Evolutionary conservation across 257 asterid genomes (phyloP).

Genomic region (Petunia secreta): DNA sequence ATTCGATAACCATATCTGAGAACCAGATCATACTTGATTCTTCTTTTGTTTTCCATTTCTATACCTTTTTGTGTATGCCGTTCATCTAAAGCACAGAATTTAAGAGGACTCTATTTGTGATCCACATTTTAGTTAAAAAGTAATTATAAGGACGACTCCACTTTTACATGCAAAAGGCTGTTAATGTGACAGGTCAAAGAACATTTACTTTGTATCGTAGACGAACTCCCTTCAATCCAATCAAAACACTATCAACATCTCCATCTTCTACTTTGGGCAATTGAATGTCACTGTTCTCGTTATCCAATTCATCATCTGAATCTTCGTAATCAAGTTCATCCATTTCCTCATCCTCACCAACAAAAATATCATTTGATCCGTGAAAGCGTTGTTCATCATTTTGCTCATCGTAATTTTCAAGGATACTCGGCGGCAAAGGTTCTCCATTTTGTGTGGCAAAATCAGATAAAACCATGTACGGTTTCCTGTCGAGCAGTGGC

Average conservation of each 20-base stretch:
- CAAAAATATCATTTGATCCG: slow-evolving; percentile 48
- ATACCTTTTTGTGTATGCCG: not conserved
- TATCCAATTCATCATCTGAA: slow-evolving; percentile 62
- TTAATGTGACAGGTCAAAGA: slow-evolving; percentile 12
- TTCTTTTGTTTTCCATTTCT: not conserved
- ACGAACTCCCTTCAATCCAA: slow-evolving; percentile 65
- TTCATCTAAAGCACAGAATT: not conserved
- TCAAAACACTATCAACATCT: slow-evolving; percentile 55
- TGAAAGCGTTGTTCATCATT: slow-evolving; percentile 49
- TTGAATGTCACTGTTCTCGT: slow-evolving; percentile 43
- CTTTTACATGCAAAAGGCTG: not conserved
- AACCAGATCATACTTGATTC: not conserved
- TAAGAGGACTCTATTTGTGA: not conserved
- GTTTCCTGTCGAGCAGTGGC: slow-evolving; percentile 74
- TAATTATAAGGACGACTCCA: not conserved
- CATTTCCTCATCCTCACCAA: slow-evolving; percentile 62
- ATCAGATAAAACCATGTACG: slow-evolving; percentile 74
- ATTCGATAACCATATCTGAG: not conserved
- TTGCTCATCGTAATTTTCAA: slow-evolving; percentile 49
- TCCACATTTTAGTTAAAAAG: not conserved
- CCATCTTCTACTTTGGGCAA: slow-evolving; percentile 48
- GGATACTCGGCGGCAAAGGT: slow-evolving; percentile 35
- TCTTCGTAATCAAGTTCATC: slow-evolving; percentile 65
- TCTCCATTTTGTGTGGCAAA: slow-evolving; percentile 50
- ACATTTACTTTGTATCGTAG: slow-evolving; percentile 66